Evolutionary conservation across 225 moss, liverwort and hornwort species (phyloP).

Genomic region (Sphagnum contortum): DNA sequence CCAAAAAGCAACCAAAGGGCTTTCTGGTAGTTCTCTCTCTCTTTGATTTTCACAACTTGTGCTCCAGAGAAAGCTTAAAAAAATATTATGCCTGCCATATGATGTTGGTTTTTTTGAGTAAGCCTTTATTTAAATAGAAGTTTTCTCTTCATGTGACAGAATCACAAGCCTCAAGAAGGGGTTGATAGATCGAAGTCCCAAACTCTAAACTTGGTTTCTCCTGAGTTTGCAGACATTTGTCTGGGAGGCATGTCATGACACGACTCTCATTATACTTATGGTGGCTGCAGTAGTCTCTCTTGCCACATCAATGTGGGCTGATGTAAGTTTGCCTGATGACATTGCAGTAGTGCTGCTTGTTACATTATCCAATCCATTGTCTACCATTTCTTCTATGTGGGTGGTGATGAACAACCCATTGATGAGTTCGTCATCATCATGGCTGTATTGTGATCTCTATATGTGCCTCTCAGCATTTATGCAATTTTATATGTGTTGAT

Average conservation of each 20-base stretch:
- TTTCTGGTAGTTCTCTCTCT: slow-evolving; percentile 25
- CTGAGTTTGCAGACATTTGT: slow-evolving; percentile 51
- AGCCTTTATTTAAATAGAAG: too few relatives aligned
- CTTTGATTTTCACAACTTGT: too few relatives aligned
- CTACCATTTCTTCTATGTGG: not conserved
- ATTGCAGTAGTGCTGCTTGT: not conserved
- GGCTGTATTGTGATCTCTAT: not conserved
- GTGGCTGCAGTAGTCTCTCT: slow-evolving; percentile 75
- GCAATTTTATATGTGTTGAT: not conserved
- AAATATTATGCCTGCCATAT: too few relatives aligned
- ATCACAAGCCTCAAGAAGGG: too few relatives aligned
- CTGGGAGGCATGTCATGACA: slow-evolving; percentile 96
- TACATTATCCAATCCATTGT: not conserved
- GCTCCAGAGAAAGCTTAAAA: too few relatives aligned
- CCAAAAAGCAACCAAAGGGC: slow-evolving; percentile 61
- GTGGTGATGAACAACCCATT: not conserved
- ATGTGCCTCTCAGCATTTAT: not conserved
- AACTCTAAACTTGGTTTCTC: too few relatives aligned
- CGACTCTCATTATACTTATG: slow-evolving; percentile 88
- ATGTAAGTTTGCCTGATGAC: slow-evolving; percentile 27
- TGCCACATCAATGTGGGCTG: slow-evolving; percentile 72
- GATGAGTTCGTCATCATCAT: too few relatives aligned
- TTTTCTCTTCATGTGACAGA: too few relatives aligned
- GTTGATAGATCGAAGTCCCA: too few relatives aligned
- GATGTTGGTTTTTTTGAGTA: too few relatives aligned